phyloP scores from a whole-genome alignment of 2,329 filamentous ascomycete species.

The Penicillium frequentans region DNA sequence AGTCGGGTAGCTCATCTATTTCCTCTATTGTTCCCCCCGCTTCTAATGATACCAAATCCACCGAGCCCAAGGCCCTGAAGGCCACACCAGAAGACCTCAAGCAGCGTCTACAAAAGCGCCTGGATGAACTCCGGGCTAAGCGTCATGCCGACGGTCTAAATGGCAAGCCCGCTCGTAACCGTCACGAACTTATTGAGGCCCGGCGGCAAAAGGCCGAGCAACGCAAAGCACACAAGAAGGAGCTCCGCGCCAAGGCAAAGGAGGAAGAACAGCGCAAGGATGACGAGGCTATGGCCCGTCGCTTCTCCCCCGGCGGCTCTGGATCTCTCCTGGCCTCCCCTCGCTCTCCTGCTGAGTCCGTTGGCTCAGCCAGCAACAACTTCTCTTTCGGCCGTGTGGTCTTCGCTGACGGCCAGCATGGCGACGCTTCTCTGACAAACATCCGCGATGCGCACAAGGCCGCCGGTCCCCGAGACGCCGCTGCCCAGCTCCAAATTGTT shows the following conservation, averaged over 20 bases:
- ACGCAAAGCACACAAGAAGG: slow-evolving; percentile 85
- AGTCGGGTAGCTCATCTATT: slow-evolving; percentile 63
- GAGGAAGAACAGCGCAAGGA: slow-evolving; percentile 70
- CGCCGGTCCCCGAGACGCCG: slow-evolving; percentile 80
- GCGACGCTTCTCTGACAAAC: slow-evolving; percentile 67
- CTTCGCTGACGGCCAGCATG: slow-evolving; percentile 79
- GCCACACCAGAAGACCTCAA: slow-evolving; percentile 73
- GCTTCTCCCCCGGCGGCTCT: slow-evolving; percentile 57
- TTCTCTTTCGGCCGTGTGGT: slow-evolving; percentile 91
- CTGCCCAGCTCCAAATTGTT: slow-evolving; percentile 79
- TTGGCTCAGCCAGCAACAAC: slow-evolving; percentile 55
- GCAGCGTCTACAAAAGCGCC: slow-evolving; percentile 75
- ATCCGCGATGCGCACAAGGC: slow-evolving; percentile 69
- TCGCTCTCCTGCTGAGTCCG: slow-evolving; percentile 49
- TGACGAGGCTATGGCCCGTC: slow-evolving; percentile 58
- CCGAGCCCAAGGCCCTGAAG: slow-evolving; percentile 61
- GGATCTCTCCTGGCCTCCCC: slow-evolving; percentile 59
- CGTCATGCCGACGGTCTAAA: slow-evolving; percentile 85
- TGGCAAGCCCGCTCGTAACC: slow-evolving; percentile 77
- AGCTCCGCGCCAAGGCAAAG: slow-evolving; percentile 72
- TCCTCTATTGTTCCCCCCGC: slow-evolving; percentile 61
- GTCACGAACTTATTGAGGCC: slow-evolving; percentile 89
- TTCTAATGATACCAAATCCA: slow-evolving; percentile 26
- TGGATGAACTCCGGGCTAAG: slow-evolving; percentile 79
- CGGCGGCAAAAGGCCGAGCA: slow-evolving; percentile 84